A percentile compares a stretch with the other conserved stretches of the same genome.
phyloP scores from a whole-genome alignment of 2,329 filamentous ascomycete genomes.

The Cladophialophora bantiana region DNA sequence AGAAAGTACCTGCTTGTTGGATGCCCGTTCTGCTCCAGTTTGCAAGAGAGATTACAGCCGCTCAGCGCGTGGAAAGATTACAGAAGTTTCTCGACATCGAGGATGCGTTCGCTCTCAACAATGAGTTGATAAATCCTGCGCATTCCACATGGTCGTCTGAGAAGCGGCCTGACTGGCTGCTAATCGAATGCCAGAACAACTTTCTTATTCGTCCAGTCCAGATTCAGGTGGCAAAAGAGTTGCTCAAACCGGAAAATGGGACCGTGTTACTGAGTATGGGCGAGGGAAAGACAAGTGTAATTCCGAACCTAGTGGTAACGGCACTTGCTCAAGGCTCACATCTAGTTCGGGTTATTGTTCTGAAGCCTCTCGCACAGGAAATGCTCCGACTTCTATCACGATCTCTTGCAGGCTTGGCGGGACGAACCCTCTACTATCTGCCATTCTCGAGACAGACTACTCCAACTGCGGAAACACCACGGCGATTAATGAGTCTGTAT shows the following conservation, averaged over 20 bases:
- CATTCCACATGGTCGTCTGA: conserved; percentile 63
- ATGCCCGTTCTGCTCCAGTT: conserved; percentile 39
- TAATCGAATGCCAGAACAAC: conserved; percentile 70
- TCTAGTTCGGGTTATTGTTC: conserved; percentile 66
- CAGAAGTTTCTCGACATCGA: conserved; percentile 28
- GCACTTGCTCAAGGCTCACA: conserved; percentile 59
- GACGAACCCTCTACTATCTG: conserved; percentile 54
- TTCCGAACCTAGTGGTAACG: conserved; percentile 68
- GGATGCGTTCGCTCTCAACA: conserved; percentile 37
- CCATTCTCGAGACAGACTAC: conserved; percentile 55
- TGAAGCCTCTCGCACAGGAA: conserved; percentile 67
- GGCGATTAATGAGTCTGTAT: conserved; percentile 50
- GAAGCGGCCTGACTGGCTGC: conserved; percentile 64
- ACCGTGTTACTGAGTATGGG: conserved; percentile 76
- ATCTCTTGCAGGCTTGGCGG: conserved; percentile 54
- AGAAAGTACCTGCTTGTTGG: conserved; percentile 31
- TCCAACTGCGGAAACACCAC: conserved; percentile 45
- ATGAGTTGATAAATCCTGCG: conserved; percentile 58
- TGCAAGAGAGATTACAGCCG: conserved; percentile 42
- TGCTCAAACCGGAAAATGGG: conserved; percentile 61
- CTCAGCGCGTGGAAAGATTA: conserved; percentile 45
- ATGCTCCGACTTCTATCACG: conserved; percentile 64
- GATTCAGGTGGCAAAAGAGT: conserved; percentile 62
- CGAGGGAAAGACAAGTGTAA: conserved; percentile 73
- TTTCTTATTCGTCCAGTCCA: conserved; percentile 69